Conservation (phyloP, 2,329 filamentous ascomycete genomes). For the Nectriaceae sp. region DNA sequence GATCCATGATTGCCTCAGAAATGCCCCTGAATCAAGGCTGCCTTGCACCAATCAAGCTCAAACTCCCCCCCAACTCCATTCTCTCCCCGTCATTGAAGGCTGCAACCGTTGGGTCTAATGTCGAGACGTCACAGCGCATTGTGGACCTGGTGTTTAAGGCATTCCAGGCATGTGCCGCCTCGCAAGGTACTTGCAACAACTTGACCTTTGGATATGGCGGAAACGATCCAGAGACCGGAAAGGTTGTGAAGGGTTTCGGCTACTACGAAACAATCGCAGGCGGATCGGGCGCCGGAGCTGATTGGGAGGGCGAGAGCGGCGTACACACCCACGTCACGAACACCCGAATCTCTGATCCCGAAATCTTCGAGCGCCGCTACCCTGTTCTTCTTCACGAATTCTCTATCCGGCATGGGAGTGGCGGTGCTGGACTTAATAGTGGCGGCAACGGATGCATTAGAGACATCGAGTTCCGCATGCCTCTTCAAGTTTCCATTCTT, state of each 20-base stretch:
- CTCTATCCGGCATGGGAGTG: slow-evolving; percentile 35
- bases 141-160: slow-evolving; percentile 73
- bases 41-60: slow-evolving; percentile 38
- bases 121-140: slow-evolving; percentile 36
- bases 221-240: slow-evolving; percentile 24
- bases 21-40: slow-evolving; percentile 50
- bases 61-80: slow-evolving; percentile 32
- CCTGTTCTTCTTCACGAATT: slow-evolving; percentile 36
- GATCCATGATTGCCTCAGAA: slow-evolving; percentile 35
- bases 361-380: slow-evolving; percentile 38
- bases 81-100: slow-evolving; percentile 35
- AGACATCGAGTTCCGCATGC: slow-evolving; percentile 80
- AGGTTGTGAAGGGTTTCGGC: slow-evolving; percentile 33
- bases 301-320: slow-evolving; percentile 31
- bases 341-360: slow-evolving; percentile 38
- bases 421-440: slow-evolving; percentile 63
- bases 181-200: slow-evolving; percentile 80
- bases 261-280: slow-evolving; percentile 40
- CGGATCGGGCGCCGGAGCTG: slow-evolving; percentile 32
- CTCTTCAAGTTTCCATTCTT: slow-evolving; percentile 77
- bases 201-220: slow-evolving; percentile 74
- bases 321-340: slow-evolving; percentile 41
- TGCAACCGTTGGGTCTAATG: slow-evolving; percentile 35
- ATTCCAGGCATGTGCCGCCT: slow-evolving; percentile 73
- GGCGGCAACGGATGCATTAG: slow-evolving; percentile 77